Conservation (phyloP, 805 yeast genomes). For the Tetrapisispora nanseiensis region DNA sequence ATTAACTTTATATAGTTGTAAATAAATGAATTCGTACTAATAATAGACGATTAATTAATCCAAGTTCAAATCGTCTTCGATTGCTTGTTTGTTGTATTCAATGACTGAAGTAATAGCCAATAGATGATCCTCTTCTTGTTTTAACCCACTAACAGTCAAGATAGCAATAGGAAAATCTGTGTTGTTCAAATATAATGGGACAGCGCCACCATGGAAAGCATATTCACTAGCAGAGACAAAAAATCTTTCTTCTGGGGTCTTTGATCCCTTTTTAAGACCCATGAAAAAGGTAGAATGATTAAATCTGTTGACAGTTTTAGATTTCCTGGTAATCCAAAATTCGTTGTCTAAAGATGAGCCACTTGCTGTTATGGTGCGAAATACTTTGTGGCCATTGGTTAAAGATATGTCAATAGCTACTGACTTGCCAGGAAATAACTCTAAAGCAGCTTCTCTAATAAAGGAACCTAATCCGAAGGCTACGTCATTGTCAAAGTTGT, state of each 20-base stretch:
- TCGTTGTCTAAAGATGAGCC: slow-evolving; percentile 43
- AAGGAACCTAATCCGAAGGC: slow-evolving; percentile 40
- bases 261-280: slow-evolving; percentile 35
- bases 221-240: slow-evolving; percentile 36
- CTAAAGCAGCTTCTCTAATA: slow-evolving; percentile 31
- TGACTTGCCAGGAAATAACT: slow-evolving; percentile 26
- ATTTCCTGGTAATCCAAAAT: slow-evolving; percentile 42
- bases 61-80: slow-evolving; percentile 4
- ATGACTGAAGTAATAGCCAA: slow-evolving; percentile 29
- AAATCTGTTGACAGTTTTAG: slow-evolving; percentile 39
- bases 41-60: slow-evolving; percentile 1
- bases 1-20: too few species aligned
- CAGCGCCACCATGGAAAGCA: slow-evolving; percentile 49
- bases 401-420: slow-evolving; percentile 42
- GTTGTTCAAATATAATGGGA: slow-evolving; percentile 35
- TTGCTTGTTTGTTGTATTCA: slow-evolving; percentile 8
- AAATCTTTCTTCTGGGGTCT: slow-evolving; percentile 32
- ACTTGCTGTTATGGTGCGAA: slow-evolving; percentile 32
- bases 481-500: slow-evolving; percentile 24
- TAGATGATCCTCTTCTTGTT: slow-evolving; percentile 45
- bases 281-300: slow-evolving; percentile 39
- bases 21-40: too few species aligned
- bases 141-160: slow-evolving; percentile 46
- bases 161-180: slow-evolving; percentile 36
- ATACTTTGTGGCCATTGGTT: slow-evolving; percentile 37